Conservation (phyloP, 495 filamentous ascomycete species). For the Neurospora sp. region DNA sequence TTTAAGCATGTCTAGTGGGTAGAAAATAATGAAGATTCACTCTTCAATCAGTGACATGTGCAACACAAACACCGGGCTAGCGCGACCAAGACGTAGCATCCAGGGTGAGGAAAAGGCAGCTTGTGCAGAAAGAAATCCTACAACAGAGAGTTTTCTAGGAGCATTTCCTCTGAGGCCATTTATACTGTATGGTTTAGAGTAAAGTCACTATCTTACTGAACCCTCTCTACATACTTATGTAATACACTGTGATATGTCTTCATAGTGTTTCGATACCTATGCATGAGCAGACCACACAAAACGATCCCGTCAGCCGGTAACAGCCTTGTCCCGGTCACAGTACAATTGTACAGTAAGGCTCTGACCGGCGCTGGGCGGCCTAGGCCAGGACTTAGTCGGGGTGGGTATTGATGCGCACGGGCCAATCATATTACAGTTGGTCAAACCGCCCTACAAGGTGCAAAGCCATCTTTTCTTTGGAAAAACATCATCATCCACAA, state of each 20-base stretch:
- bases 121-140: not conserved
- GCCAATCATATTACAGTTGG: not conserved
- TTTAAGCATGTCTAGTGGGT: not conserved
- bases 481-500: not conserved
- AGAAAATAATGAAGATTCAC: not conserved
- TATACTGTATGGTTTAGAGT: not conserved
- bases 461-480: not conserved
- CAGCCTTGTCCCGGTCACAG: not conserved
- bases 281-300: not conserved
- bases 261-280: not conserved
- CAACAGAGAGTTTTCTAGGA: not conserved
- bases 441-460: not conserved
- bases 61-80: not conserved
- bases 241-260: not conserved
- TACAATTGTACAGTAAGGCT: not conserved
- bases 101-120: not conserved
- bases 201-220: not conserved
- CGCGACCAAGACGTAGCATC: not conserved
- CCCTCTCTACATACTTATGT: not conserved
- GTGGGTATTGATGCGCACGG: not conserved
- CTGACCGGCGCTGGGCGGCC: not conserved
- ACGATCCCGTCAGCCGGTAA: not conserved
- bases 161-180: not conserved
- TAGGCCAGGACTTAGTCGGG: not conserved
- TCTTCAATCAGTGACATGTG: not conserved